These are phyloP conservation scores for Noccaea caerulescens DNA, from an alignment of 345 rosid species.

Conservation along the genomic window DNA sequence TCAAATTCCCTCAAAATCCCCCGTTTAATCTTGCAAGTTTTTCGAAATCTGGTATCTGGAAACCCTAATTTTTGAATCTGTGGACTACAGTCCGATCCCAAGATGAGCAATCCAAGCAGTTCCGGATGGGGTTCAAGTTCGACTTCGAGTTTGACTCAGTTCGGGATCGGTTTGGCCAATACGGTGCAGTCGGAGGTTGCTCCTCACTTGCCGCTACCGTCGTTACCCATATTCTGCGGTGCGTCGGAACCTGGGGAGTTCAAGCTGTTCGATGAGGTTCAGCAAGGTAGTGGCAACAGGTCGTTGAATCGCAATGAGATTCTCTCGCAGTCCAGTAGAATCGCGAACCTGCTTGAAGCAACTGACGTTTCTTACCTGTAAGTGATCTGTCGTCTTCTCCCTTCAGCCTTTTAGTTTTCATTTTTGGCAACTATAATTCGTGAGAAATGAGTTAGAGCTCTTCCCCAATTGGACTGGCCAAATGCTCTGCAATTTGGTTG, in stretches of 20 bases:
- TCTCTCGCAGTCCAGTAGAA: slow-evolving; percentile 66
- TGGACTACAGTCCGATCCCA: slow-evolving; percentile 48
- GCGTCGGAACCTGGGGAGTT: slow-evolving; percentile 71
- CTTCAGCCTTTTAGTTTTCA: slow-evolving; percentile 2
- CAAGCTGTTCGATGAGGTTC: slow-evolving; percentile 63
- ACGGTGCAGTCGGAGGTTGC: slow-evolving; percentile 92
- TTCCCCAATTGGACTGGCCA: not conserved
- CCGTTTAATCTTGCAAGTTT: slow-evolving; percentile 26
- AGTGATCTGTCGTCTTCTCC: slow-evolving; percentile 45
- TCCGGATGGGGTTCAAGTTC: slow-evolving; percentile 53
- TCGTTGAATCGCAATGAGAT: slow-evolving; percentile 69
- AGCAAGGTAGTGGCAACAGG: slow-evolving; percentile 44
- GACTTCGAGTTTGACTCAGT: slow-evolving; percentile 44
- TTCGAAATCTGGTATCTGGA: slow-evolving; percentile 20
- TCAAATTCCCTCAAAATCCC: slow-evolving; percentile 40
- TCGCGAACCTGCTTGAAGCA: slow-evolving; percentile 71
- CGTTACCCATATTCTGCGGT: slow-evolving; percentile 86
- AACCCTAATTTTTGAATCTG: slow-evolving; percentile 44
- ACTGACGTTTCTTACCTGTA: slow-evolving; percentile 94
- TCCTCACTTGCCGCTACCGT: slow-evolving; percentile 88
- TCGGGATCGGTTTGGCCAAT: slow-evolving; percentile 87
- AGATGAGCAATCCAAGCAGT: slow-evolving; percentile 69
- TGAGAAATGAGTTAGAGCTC: slow-evolving; percentile 7
- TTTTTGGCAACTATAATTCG: slow-evolving; percentile 24
- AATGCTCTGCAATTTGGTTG: slow-evolving; percentile 6